These are phyloP conservation scores for Thelonectria discophora DNA, from an alignment of 2,329 filamentous ascomycete species.

Conservation along the genomic window DNA sequence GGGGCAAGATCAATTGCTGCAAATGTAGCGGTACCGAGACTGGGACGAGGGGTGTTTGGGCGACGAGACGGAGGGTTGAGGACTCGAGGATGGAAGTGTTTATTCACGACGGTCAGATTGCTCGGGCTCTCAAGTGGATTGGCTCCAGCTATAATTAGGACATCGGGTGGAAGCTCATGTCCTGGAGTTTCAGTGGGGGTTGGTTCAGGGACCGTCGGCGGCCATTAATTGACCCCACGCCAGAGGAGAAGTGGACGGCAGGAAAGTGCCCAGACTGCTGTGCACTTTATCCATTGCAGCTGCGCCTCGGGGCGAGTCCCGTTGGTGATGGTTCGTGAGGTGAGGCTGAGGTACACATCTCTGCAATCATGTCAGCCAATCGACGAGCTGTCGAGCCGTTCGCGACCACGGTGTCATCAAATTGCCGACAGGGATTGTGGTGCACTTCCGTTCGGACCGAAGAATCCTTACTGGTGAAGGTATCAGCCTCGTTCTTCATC, in stretches of 20 bases:
- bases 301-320: slow-evolving; percentile 23
- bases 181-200: slow-evolving; percentile 5
- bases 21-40: background rate
- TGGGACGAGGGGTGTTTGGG: slow-evolving; percentile 2
- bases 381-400: background rate
- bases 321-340: background rate
- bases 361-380: background rate
- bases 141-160: slow-evolving; percentile 21
- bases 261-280: slow-evolving; percentile 1
- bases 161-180: slow-evolving; percentile 3
- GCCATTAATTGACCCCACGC: slow-evolving; percentile 10
- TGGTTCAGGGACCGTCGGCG: slow-evolving; percentile 4
- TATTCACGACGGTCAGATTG: slow-evolving; percentile 10
- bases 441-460: background rate
- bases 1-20: slow-evolving; percentile 7
- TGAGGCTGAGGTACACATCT: background rate
- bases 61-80: background rate
- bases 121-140: background rate
- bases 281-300: slow-evolving; percentile 9
- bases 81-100: background rate
- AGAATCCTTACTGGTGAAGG: background rate
- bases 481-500: too few relatives aligned
- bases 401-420: background rate
- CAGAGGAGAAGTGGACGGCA: background rate
- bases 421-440: background rate